Evolutionary conservation across 768 basidiomycete species (phyloP).

Genomic region (Kwoniella dejecticola): DNA sequence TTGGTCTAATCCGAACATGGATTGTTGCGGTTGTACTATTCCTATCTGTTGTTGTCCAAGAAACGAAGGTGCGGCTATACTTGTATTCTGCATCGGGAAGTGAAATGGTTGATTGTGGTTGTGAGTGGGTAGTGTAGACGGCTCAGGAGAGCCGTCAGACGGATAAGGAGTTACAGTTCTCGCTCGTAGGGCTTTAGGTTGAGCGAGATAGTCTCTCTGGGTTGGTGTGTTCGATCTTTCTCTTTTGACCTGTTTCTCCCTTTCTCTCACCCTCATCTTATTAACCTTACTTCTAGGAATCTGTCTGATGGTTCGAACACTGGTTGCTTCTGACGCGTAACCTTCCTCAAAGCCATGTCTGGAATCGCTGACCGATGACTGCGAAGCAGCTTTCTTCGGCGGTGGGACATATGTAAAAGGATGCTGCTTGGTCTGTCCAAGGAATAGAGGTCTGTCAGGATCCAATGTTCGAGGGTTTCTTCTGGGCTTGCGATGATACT

Average conservation of each 20-base stretch:
- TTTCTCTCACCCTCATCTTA: constrained; percentile 1
- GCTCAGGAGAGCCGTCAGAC: background rate
- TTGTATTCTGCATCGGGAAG: background rate
- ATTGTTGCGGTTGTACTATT: background rate
- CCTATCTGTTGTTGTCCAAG: background rate
- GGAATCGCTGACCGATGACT: constrained; percentile 13
- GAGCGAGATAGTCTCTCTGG: constrained; percentile 9
- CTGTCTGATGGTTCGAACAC: constrained; percentile 18
- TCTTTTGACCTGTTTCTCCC: background rate
- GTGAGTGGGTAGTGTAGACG: background rate
- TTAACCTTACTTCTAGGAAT: constrained; percentile 4
- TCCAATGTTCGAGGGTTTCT: background rate
- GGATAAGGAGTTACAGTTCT: background rate
- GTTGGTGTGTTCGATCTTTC: constrained; percentile 12
- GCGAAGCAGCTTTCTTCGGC: constrained; percentile 8
- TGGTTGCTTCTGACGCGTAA: constrained; percentile 22
- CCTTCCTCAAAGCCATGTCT: constrained; percentile 1
- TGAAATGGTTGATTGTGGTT: background rate
- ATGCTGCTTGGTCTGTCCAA: constrained; percentile 35
- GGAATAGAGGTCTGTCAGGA: constrained; percentile 15
- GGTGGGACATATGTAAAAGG: constrained; percentile 31
- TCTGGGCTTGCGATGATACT: background rate
- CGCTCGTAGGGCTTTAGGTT: background rate
- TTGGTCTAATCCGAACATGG: constrained; percentile 13
- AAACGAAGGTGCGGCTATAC: background rate